These are phyloP conservation scores for Penicillium roqueforti DNA, from an alignment of 495 filamentous ascomycete species.

Conservation along the genomic window DNA sequence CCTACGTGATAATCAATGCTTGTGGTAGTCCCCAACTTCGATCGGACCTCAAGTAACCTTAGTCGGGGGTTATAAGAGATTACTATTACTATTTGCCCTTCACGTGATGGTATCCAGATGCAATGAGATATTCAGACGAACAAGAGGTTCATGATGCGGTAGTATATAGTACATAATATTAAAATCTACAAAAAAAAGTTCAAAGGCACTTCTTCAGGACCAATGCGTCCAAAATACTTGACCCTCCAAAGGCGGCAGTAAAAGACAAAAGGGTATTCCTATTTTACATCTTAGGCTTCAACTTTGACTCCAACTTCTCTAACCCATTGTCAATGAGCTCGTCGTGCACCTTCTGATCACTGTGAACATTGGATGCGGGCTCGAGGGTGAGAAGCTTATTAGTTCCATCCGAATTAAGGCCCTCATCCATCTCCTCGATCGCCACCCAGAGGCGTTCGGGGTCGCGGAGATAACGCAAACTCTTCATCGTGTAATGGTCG, in stretches of 20 bases:
- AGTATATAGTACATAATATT: constrained; percentile 28
- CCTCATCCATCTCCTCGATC: constrained; percentile 33
- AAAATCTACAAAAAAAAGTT: constrained; percentile 21
- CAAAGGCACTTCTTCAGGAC: constrained; percentile 14
- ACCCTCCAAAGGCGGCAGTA: constrained; percentile 16
- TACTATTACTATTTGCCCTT: not conserved
- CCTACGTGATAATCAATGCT: not conserved
- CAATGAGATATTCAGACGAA: constrained; percentile 8
- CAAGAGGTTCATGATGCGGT: constrained; percentile 26
- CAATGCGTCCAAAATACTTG: constrained; percentile 3
- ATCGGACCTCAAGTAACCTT: not conserved
- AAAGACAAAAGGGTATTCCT: constrained; percentile 24
- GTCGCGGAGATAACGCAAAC: constrained; percentile 36
- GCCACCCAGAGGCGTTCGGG: constrained; percentile 39
- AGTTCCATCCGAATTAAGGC: not conserved
- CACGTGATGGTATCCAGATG: not conserved
- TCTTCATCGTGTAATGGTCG: constrained; percentile 40
- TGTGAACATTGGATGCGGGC: constrained; percentile 5
- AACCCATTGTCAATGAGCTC: constrained; percentile 34
- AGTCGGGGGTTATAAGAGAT: not conserved
- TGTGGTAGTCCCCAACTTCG: not conserved
- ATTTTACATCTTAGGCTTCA: constrained; percentile 25
- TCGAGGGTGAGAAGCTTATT: not conserved
- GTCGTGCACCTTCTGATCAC: constrained; percentile 18
- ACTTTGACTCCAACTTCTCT: constrained; percentile 27